phyloP scores from a whole-genome alignment of 805 yeast genomes.

The Pichia nanzhaoensis region DNA sequence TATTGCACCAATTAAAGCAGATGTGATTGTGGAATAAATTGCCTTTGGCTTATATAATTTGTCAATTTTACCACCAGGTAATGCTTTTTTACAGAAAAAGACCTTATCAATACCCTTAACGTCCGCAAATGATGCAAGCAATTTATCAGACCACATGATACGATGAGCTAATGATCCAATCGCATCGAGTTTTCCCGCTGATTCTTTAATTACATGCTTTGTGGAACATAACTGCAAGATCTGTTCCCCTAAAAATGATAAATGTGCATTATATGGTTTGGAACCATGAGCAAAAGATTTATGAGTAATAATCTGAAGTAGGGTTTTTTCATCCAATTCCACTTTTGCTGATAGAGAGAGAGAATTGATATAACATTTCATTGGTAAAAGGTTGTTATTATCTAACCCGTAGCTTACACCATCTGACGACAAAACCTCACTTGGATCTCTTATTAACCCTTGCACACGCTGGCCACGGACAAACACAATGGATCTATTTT shows the following conservation, averaged over 20 bases:
- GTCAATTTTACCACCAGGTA: slow-evolving; percentile 30
- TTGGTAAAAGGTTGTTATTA: slow-evolving; percentile 40
- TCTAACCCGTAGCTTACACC: slow-evolving; percentile 50
- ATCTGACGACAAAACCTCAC: slow-evolving; percentile 44
- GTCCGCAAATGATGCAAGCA: slow-evolving; percentile 48
- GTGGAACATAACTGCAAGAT: slow-evolving; percentile 45
- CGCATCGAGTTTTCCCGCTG: slow-evolving; percentile 21
- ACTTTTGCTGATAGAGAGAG: slow-evolving; percentile 29
- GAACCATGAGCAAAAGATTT: slow-evolving; percentile 91
- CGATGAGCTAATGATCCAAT: slow-evolving; percentile 53
- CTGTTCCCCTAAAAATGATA: slow-evolving; percentile 66
- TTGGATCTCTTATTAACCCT: slow-evolving; percentile 67
- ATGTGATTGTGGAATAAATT: slow-evolving; percentile 27
- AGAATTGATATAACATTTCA: slow-evolving; percentile 35
- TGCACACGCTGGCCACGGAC: slow-evolving; percentile 52
- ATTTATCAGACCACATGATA: slow-evolving; percentile 42
- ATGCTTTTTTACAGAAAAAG: slow-evolving; percentile 57
- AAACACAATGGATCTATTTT: slow-evolving; percentile 29
- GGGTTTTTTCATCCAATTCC: slow-evolving; percentile 53
- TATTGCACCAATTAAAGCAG: slow-evolving; percentile 64
- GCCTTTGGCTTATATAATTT: slow-evolving; percentile 23
- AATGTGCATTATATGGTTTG: slow-evolving; percentile 83
- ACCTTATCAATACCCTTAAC: slow-evolving; percentile 40
- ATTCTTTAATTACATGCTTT: slow-evolving; percentile 32
- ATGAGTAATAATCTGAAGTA: slow-evolving; percentile 83